Percentiles rank a stretch among this genome's conserved stretches.
phyloP scores from a whole-genome alignment of 2,329 filamentous ascomycete species.

The Ophiostoma montium region DNA sequence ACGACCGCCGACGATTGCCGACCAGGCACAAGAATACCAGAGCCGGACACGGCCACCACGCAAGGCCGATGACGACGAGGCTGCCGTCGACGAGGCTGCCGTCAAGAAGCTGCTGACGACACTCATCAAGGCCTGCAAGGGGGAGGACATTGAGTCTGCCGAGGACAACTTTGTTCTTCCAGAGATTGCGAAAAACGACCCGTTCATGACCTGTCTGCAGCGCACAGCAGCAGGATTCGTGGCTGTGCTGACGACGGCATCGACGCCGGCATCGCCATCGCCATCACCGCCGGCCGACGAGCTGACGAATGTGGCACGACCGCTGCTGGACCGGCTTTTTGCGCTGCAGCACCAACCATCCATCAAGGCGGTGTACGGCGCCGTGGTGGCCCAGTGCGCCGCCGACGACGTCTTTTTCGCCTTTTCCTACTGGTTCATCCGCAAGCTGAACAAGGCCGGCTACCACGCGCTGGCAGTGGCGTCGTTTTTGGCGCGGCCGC shows the following conservation, averaged over 20 bases:
- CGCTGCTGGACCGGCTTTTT: neutral
- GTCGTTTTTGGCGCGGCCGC: constrained; percentile 19
- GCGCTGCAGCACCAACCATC: neutral
- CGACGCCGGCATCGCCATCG: no score
- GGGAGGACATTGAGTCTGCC: neutral
- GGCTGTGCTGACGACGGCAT: neutral
- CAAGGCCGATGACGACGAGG: neutral
- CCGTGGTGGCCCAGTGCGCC: constrained; percentile 17
- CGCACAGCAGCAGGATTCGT: neutral
- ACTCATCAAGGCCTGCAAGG: neutral
- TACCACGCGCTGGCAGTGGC: constrained; percentile 19
- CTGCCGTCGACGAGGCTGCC: neutral
- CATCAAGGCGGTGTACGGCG: constrained; percentile 20
- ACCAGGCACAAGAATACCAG: neutral
- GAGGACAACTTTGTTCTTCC: neutral
- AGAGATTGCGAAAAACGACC: neutral
- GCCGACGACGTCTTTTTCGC: constrained; percentile 12
- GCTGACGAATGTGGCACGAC: neutral
- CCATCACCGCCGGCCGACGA: no score
- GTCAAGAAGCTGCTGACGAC: neutral
- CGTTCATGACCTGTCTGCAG: neutral
- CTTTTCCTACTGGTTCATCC: constrained; percentile 21
- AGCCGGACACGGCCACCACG: neutral
- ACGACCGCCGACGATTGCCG: neutral
- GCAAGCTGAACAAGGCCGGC: constrained; percentile 16